phyloP scores from a whole-genome alignment of 805 yeast genomes.

The Cyberlindnera xylosilytica region DNA sequence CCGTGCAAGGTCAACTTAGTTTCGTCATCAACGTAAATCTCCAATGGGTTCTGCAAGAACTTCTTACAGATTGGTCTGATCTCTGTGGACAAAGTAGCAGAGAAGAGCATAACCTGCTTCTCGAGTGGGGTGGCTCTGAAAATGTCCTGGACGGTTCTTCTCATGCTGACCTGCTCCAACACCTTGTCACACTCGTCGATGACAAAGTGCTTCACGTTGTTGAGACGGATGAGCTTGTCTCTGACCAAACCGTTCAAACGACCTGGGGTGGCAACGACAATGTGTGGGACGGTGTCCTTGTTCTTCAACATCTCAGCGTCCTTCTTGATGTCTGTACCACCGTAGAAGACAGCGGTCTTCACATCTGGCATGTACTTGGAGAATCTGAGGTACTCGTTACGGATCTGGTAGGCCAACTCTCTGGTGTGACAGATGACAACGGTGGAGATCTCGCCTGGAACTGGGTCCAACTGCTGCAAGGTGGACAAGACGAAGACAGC shows the following conservation, averaged over 20 bases:
- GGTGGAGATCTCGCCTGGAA: conserved; percentile 93
- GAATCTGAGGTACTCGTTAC: conserved; percentile 95
- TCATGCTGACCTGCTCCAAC: conserved; percentile 86
- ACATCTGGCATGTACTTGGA: conserved; percentile 99
- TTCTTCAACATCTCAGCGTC: conserved; percentile 86
- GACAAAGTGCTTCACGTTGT: conserved; percentile 89
- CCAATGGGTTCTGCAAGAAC: conserved; percentile 97
- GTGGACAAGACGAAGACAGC: conserved; percentile 97
- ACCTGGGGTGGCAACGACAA: conserved; percentile 98
- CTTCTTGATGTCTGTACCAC: conserved; percentile 84
- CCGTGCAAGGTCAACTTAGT: conserved; percentile 97
- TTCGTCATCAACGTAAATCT: conserved; percentile 96
- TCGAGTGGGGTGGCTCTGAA: conserved; percentile 97
- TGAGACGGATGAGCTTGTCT: conserved; percentile 83
- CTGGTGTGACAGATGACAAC: conserved; percentile 97
- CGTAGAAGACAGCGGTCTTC: conserved; percentile 93
- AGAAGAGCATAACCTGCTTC: conserved; percentile 99
- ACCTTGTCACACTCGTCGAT: conserved; percentile 99
- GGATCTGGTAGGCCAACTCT: conserved; percentile 97
- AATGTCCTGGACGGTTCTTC: conserved; percentile 97
- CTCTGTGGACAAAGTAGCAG: conserved; percentile 92
- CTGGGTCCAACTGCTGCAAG: conserved; percentile 94
- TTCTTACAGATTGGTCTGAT: conserved; percentile 96
- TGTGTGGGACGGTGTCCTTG: conserved; percentile 94
- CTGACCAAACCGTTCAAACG: conserved; percentile 91